Evolutionary conservation across 805 yeast genomes (phyloP).

Genomic region (Ogataea nakhonphanomensis): DNA sequence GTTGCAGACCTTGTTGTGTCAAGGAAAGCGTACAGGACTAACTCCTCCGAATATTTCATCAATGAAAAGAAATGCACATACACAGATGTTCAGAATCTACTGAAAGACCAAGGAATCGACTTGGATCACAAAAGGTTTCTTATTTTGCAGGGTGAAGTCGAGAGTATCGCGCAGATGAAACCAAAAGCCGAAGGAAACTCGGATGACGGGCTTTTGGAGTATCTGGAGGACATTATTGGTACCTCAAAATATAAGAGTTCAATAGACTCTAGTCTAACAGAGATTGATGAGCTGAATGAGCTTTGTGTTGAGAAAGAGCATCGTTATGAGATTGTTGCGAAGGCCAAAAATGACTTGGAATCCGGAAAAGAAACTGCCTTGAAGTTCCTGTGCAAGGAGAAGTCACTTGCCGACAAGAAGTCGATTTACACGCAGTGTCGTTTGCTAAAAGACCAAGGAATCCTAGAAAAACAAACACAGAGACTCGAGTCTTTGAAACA

Average conservation of each 20-base stretch:
- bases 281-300: slow-evolving; percentile 75
- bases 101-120: slow-evolving; percentile 84
- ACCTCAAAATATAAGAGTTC: slow-evolving; percentile 77
- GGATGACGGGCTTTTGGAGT: slow-evolving; percentile 92
- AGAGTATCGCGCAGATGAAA: slow-evolving; percentile 97
- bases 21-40: slow-evolving; percentile 74
- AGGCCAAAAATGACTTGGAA: slow-evolving; percentile 64
- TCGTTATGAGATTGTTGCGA: slow-evolving; percentile 74
- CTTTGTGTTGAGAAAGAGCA: slow-evolving; percentile 76
- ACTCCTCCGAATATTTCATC: slow-evolving; percentile 73
- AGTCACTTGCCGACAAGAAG: slow-evolving; percentile 48
- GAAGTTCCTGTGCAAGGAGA: slow-evolving; percentile 61
- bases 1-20: slow-evolving; percentile 65
- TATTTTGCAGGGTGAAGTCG: slow-evolving; percentile 97
- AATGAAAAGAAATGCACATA: slow-evolving; percentile 69
- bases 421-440: slow-evolving; percentile 56
- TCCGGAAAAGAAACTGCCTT: slow-evolving; percentile 66
- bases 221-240: slow-evolving; percentile 94
- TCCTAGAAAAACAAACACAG: slow-evolving; percentile 37
- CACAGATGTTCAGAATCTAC: slow-evolving; percentile 69
- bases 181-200: slow-evolving; percentile 90
- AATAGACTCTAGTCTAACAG: slow-evolving; percentile 60
- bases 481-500: slow-evolving; percentile 38
- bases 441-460: slow-evolving; percentile 38
- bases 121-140: slow-evolving; percentile 91